Base-by-base conservation (phyloP, 2,329 filamentous ascomycete species). In the Fusarium robinianum region DNA sequence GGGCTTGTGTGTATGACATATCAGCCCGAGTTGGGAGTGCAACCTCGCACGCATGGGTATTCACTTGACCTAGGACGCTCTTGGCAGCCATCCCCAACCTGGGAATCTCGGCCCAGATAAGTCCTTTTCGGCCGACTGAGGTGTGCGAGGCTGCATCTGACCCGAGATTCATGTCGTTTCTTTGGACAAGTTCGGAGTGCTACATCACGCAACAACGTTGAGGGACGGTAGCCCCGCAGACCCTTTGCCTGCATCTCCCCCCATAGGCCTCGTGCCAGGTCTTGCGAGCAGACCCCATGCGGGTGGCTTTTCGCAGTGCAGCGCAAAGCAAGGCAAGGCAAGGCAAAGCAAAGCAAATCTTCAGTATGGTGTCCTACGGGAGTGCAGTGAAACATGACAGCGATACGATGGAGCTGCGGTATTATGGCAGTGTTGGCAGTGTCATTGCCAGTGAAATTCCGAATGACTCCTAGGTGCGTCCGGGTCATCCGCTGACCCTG, bases 391-490 rank as follows among this genome's bases (percentile, higher is more conserved):
- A 57, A 60, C 55, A 49, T 58, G 53, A 41, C 59, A 51, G 48
- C 55, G 39, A 58, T 44, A 49, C 48, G 36, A 61, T 46, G 57
- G 51, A 43, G 42, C 53, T 54, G 51, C 34, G 17, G 53, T 61
- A 49, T 37, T 37, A 48, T 51, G 29, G 49, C 25, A 38, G 44
- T 57, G 57, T 42, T 60, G 57, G 57, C 55, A 59, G 59, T 54
- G 45, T 12, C 39, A 47, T 41, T 32, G 37, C 48, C 58, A 59
- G 49, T 47, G 27, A 41, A 54, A 50, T 54, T 25, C 48, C 46
- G 53, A 57, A 59, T 61, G 57, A 61, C 58, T 61, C 57, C 47
- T 46, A 41, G 47, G 39, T 57, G 53, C 58, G 48, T 57, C 46
- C 36, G 45, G 41, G 40, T 38, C 35, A 43, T 55, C 58, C 51